Evolutionary conservation across 176 grass and related monocot species (phyloP).

Genomic region (Canna indica): DNA sequence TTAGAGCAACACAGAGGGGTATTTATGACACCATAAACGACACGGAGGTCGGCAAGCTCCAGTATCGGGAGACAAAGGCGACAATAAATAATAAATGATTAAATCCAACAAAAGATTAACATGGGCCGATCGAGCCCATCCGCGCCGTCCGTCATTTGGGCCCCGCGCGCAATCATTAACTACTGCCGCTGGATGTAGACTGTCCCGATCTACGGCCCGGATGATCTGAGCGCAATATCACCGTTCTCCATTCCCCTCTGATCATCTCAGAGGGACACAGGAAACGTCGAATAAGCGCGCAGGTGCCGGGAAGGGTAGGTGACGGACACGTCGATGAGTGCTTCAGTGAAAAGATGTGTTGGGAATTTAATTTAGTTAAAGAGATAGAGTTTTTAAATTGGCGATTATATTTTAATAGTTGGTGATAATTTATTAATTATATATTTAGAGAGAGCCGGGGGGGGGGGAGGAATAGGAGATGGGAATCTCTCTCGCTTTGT

Average conservation of each 20-base stretch:
- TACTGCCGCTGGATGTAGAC: neutral
- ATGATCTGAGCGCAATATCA: neutral
- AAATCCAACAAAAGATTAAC: neutral
- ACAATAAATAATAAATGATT: neutral
- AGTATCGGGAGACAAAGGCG: neutral
- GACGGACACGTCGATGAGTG: neutral
- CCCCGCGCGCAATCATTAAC: neutral
- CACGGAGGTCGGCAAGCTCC: neutral
- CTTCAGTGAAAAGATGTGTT: neutral
- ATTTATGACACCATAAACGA: neutral
- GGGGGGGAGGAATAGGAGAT: neutral
- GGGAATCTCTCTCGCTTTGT: neutral
- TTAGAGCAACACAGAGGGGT: neutral
- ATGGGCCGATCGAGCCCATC: neutral
- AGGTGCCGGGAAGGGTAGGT: neutral
- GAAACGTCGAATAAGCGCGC: neutral
- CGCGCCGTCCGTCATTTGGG: neutral
- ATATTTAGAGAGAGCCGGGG: neutral
- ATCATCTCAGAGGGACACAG: no score
- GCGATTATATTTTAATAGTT: neutral
- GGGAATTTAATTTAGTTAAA: neutral
- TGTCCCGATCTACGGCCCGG: no score
- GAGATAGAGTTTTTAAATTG: neutral
- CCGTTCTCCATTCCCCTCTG: neutral
- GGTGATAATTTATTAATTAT: neutral